Percentiles rank a stretch among this genome's conserved stretches.
Conservation (phyloP, 2,329 filamentous ascomycete genomes). For the Cladophialophora chaetospira region DNA sequence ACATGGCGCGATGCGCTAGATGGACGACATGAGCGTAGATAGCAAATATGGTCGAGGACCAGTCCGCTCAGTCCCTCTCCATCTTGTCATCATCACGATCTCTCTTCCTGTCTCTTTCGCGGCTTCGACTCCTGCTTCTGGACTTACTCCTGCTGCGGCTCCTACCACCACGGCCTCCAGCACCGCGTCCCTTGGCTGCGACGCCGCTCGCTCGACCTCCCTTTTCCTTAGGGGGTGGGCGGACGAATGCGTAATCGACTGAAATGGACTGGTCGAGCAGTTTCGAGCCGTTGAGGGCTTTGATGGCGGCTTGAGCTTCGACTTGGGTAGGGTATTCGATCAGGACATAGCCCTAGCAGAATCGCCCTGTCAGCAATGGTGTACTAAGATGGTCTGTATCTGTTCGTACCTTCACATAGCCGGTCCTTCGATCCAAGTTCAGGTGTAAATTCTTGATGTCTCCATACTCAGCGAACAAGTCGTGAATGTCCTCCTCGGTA, state of each 20-base stretch:
- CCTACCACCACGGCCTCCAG: conserved; percentile 45
- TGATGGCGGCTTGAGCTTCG: conserved; percentile 65
- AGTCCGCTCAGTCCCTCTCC: conserved; percentile 26
- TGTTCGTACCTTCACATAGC: conserved; percentile 64
- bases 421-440: conserved; percentile 66
- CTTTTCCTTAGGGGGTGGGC: conserved; percentile 58
- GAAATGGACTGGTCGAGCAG: conserved; percentile 66
- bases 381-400: background rate
- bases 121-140: conserved; percentile 31
- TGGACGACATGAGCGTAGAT: too few species aligned
- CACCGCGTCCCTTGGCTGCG: conserved; percentile 22
- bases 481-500: conserved; percentile 66
- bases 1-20: too few species aligned
- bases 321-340: conserved; percentile 66
- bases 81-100: conserved; percentile 26
- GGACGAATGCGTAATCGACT: conserved; percentile 68
- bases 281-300: conserved; percentile 61
- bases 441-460: conserved; percentile 69
- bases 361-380: background rate
- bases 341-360: conserved; percentile 62
- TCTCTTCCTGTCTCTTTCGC: conserved; percentile 14
- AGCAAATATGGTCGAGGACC: too few species aligned
- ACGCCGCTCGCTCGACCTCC: conserved; percentile 39
- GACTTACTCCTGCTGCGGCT: conserved; percentile 49
- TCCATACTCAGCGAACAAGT: conserved; percentile 67